A percentile compares a stretch with the other conserved stretches of the same genome.
Conservation (phyloP, 176 grass and related monocot genomes). For the Zea luxurians region DNA sequence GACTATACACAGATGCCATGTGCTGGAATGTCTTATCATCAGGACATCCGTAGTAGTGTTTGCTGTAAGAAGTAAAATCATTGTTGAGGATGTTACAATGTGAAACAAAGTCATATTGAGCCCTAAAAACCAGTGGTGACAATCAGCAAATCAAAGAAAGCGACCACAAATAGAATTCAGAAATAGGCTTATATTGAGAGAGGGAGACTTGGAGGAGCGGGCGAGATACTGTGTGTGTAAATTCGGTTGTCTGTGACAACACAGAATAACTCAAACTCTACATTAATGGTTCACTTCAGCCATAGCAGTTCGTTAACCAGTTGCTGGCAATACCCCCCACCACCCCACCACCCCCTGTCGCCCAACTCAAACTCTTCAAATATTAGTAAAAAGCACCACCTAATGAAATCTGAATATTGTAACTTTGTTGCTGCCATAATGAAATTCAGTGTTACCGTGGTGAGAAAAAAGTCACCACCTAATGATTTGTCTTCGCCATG, state of each 20-base stretch:
- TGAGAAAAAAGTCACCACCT: no score
- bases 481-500: no score
- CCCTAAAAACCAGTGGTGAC: background rate
- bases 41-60: conserved; percentile 77
- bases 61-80: conserved; percentile 59
- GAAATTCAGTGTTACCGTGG: no score
- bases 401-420: no score
- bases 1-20: conserved; percentile 90
- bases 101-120: conserved; percentile 32
- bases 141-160: conserved; percentile 22
- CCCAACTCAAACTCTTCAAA: no score
- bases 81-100: conserved; percentile 34
- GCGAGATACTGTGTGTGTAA: background rate
- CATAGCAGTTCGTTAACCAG: background rate
- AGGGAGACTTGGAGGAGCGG: no score
- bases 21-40: conserved; percentile 83
- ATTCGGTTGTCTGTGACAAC: background rate
- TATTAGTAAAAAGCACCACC: no score
- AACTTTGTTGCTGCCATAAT: no score
- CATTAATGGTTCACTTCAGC: background rate
- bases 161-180: background rate
- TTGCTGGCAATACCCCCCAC: background rate
- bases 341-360: background rate
- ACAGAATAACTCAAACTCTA: background rate
- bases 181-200: background rate